Percentiles rank a stretch among this genome's conserved stretches.
These are phyloP conservation scores for Lavandula angustifolia DNA, from an alignment of 257 asterid genomes.

Conservation along the genomic window DNA sequence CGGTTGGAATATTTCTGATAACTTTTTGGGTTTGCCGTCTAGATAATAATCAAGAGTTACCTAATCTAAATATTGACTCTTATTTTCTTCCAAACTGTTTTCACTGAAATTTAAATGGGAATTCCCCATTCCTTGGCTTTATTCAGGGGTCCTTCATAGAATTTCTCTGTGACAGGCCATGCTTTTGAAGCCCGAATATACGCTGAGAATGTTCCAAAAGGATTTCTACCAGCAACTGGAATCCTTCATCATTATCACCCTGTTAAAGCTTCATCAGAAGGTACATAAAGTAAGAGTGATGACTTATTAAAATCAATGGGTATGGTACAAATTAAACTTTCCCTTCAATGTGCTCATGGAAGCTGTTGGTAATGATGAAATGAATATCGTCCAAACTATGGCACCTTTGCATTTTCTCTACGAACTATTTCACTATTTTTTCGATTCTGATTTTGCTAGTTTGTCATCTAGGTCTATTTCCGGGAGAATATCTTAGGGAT, in stretches of 20 bases:
- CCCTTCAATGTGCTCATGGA: conserved; percentile 22
- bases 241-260: conserved; percentile 91
- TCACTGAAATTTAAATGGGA: background rate
- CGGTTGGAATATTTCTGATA: background rate
- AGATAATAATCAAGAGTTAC: background rate
- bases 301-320: conserved; percentile 25
- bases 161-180: conserved; percentile 63
- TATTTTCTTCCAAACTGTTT: conserved; percentile 11
- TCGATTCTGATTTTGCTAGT: background rate
- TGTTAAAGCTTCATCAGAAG: conserved; percentile 75
- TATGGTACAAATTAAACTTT: conserved; percentile 4
- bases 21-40: background rate
- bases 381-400: conserved; percentile 9
- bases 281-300: conserved; percentile 38
- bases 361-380: conserved; percentile 31
- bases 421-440: background rate
- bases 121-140: conserved; percentile 19
- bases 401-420: background rate
- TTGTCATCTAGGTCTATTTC: background rate
- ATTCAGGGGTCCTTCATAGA: conserved; percentile 20
- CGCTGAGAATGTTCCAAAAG: conserved; percentile 96
- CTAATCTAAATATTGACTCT: conserved; percentile 3
- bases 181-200: conserved; percentile 99
- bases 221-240: conserved; percentile 98
- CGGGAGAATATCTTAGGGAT: background rate